Evolutionary conservation across 352 stramenopile genomes (phyloP), one percentile per base, ranked within the genome.

Genomic region (Phytophthora multivora): DNA sequence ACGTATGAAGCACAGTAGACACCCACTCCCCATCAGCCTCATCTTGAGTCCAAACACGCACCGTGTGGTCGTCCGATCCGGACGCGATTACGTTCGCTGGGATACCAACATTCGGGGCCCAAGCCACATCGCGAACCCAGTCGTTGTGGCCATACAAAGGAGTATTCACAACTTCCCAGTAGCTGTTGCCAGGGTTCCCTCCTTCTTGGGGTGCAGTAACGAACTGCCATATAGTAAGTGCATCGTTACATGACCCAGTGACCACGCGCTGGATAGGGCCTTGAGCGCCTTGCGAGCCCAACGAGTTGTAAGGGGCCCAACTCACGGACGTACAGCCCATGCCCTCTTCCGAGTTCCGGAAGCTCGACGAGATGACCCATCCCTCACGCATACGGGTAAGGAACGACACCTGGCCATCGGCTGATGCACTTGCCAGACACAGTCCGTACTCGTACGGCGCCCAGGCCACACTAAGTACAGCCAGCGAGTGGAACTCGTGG

Each of bases 391-490:
- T 79, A 43, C 85, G 80, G 0, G 87, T 87, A n/a, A 96, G 60
- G 47, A 96, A 89, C 23, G 83, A 91, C 35, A 96, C 88, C n/a
- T 86, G 81, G 13, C 86, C 86, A 49, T 96, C 88, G 11, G 88
- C 86, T 6, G 84, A 92, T 0, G 83, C 79, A 58, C 73, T 87
- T 12, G 86, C 88, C 12, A 96, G 80, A 64, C 87, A 89, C 36
- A 96, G 55, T 11, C 88, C 88, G 57, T 96, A 96, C 59, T 96
- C 88, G 64, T 96, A 93, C 31, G 88, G 88, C 7, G 88, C 82
- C 84, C 86, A 96, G 21, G 82, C 84, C 16, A 95, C 86, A 61
- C 83, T 89, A n/a, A 92, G 76, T 35, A 93, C 86, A 11, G 81
- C 73, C n/a, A 83, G 66, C 38, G 75, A 54, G 54, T 94, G 88